These are phyloP conservation scores for Lactarius hengduanensis DNA, from an alignment of 768 basidiomycete genomes.

Conservation along the genomic window DNA sequence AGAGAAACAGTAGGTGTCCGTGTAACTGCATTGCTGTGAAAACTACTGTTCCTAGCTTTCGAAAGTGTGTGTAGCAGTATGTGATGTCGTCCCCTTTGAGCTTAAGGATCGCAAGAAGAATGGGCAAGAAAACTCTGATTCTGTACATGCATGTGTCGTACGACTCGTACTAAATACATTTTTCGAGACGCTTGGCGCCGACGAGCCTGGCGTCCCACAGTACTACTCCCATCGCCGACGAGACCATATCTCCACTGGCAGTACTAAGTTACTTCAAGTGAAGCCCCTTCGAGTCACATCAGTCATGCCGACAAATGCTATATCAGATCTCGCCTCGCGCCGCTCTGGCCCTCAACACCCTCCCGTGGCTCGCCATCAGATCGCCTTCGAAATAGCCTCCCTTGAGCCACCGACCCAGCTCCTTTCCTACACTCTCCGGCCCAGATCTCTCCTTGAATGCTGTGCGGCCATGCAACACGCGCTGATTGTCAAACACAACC, in stretches of 20 bases:
- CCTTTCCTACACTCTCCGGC: slow-evolving; percentile 35
- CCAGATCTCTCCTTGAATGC: slow-evolving; percentile 53
- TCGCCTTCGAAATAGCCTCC: slow-evolving; percentile 81
- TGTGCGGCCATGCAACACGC: slow-evolving; percentile 84
- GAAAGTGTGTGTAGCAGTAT: not conserved
- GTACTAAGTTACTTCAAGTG: no score
- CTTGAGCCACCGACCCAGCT: slow-evolving; percentile 82
- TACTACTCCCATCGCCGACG: no score
- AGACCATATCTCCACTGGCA: no score
- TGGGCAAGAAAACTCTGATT: no score
- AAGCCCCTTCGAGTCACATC: no score
- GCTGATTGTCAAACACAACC: slow-evolving; percentile 88
- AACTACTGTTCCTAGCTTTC: not conserved
- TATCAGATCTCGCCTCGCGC: slow-evolving; percentile 16
- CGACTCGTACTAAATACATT: no score
- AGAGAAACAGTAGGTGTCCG: not conserved
- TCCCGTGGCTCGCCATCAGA: slow-evolving; percentile 55
- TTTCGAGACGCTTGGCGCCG: no score
- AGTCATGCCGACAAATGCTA: no score
- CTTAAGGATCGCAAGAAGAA: no score
- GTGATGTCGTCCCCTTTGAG: no score
- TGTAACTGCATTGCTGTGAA: not conserved
- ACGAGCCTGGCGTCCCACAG: no score
- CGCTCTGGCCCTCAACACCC: slow-evolving; percentile 43
- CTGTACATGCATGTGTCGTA: no score